phyloP scores from a whole-genome alignment of 805 yeast genomes.

The Saturnispora sanitii region DNA sequence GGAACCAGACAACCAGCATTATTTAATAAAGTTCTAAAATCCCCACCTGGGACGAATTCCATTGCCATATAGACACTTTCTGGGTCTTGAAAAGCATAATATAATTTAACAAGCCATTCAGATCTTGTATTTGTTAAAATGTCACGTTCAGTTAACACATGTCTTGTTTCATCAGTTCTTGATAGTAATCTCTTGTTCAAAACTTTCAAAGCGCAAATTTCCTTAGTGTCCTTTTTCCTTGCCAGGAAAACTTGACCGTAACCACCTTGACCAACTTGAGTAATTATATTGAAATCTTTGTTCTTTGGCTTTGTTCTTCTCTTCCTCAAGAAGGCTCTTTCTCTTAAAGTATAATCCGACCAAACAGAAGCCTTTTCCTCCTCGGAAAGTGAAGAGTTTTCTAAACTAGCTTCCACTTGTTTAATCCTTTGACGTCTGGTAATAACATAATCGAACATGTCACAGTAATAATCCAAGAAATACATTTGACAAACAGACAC shows the following conservation, averaged over 20 bases:
- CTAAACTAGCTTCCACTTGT: conserved; percentile 51
- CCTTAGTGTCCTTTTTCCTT: conserved; percentile 85
- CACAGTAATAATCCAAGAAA: conserved; percentile 92
- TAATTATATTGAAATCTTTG: conserved; percentile 90
- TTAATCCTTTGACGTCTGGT: conserved; percentile 74
- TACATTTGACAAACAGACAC: conserved; percentile 91
- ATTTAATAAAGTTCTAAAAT: conserved; percentile 85
- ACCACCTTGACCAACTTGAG: conserved; percentile 99
- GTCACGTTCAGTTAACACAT: conserved; percentile 92
- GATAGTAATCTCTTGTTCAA: conserved; percentile 77
- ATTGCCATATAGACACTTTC: conserved; percentile 88
- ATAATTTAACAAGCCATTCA: conserved; percentile 89
- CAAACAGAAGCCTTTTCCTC: conserved; percentile 48
- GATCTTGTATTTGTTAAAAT: conserved; percentile 91
- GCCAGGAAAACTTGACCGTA: conserved; percentile 98
- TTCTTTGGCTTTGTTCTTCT: conserved; percentile 87
- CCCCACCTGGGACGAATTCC: conserved; percentile 99
- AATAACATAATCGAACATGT: conserved; percentile 86
- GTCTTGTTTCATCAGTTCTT: conserved; percentile 90
- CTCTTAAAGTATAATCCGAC: conserved; percentile 75
- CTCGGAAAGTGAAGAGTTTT: conserved; percentile 19
- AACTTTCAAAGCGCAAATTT: conserved; percentile 90
- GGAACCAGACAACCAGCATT: conserved; percentile 90
- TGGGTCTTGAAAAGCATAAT: conserved; percentile 91
- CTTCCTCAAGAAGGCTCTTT: conserved; percentile 74